These are phyloP conservation scores for Galerina marginata DNA, from an alignment of 768 basidiomycete species.

Conservation along the genomic window DNA sequence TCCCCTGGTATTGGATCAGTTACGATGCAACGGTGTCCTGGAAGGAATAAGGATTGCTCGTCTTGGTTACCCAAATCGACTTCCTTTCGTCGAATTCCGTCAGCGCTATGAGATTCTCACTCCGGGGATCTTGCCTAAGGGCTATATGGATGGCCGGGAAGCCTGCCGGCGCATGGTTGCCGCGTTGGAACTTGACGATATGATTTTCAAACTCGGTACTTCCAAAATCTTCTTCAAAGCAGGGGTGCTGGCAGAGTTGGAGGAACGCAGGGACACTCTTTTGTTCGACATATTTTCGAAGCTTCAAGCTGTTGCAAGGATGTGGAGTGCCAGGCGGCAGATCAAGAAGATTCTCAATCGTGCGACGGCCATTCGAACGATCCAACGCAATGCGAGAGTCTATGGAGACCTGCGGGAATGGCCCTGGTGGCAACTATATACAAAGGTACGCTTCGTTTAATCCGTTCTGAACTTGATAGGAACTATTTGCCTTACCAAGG, in stretches of 20 bases:
- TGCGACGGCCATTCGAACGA: slow-evolving; percentile 87
- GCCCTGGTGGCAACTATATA: slow-evolving; percentile 99
- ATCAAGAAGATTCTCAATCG: slow-evolving; percentile 95
- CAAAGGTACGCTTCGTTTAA: slow-evolving; percentile 61
- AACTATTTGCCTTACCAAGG: slow-evolving; percentile 42
- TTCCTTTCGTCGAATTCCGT: slow-evolving; percentile 97
- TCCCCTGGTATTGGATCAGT: slow-evolving; percentile 93
- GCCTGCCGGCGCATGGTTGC: slow-evolving; percentile 92
- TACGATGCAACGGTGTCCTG: slow-evolving; percentile 97
- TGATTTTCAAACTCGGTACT: slow-evolving; percentile 88
- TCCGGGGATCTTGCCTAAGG: slow-evolving; percentile 89
- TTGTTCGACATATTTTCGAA: slow-evolving; percentile 89
- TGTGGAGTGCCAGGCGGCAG: slow-evolving; percentile 85
- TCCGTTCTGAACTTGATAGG: not conserved
- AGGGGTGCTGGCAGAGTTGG: slow-evolving; percentile 93
- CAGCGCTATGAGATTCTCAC: slow-evolving; percentile 96
- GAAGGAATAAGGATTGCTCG: slow-evolving; percentile 99
- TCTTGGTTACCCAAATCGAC: slow-evolving; percentile 94
- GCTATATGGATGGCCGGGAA: slow-evolving; percentile 98
- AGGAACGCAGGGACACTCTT: slow-evolving; percentile 88
- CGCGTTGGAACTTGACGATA: slow-evolving; percentile 84
- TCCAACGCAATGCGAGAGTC: slow-evolving; percentile 91
- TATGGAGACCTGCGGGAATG: slow-evolving; percentile 91
- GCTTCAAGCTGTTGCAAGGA: slow-evolving; percentile 85
- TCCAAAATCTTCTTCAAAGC: slow-evolving; percentile 99